Evolutionary conservation across 169 alveolate species (phyloP), one percentile per base, ranked within the genome.

Genomic region (Cryptosporidium meleagridis): DNA sequence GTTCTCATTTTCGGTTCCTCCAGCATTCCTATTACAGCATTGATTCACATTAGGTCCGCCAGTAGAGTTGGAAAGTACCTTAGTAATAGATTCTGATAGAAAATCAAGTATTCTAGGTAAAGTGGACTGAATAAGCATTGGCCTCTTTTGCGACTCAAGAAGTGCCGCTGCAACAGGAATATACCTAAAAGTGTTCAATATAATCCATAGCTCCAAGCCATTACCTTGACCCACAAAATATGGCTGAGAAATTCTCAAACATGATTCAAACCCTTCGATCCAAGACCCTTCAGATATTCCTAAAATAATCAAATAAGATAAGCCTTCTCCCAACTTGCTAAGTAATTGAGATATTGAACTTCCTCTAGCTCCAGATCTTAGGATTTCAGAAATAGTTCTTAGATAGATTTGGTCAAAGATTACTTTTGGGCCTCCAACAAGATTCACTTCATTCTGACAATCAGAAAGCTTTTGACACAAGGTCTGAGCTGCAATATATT

Each of bases 401-500:
- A 29, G n/a, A 44, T 80, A 80, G 18, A 65, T 62, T 39, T 80
- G 52, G 2, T 80, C 75, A 80, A 80, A 62, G 26, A 65, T 45
- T 0, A 59, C 48, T 16, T 45, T 80, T 21, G 89, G 65, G 18
- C 89, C 89, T 41, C 89, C 89, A 62, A 23, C 18, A 4, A 58
- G 41, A 12, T 61, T 21, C 7, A 80, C 21, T n/a, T 80, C 89
- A 26, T 26, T 65, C 2, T 29, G 12, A 62, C 35, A 26, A 65
- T 29, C 39, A n/a, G 89, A 80, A 26, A 80, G 18, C 21, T 80
- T 80, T n/a, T 80, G 59, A 45, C 89, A 80, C 51, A 80, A 65
- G n/a, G 75, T 80, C 35, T 80, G 89, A 62, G 89, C 89, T 51
- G 89, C 89, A 7, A 65, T n/a, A 62, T 80, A 80, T 16, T 80